Base-by-base conservation (phyloP, 2,329 filamentous ascomycete genomes). In the Eutypa lata region DNA sequence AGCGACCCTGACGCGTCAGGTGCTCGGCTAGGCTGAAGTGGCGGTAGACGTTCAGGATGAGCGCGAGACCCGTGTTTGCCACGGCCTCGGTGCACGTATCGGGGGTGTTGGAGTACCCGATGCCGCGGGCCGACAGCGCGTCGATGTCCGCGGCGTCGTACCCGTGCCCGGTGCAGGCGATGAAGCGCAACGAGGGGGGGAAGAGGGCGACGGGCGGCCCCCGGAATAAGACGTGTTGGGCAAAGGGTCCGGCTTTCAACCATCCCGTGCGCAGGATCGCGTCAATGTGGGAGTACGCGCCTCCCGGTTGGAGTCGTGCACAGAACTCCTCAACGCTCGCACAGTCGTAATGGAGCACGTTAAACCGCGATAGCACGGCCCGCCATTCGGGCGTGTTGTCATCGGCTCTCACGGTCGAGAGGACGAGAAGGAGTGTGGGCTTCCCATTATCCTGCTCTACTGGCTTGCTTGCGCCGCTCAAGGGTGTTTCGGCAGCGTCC, bases 191-290 rank as follows among this genome's bases (percentile, higher is more conserved):
- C 7, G 57, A 53, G 5, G 53, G 53, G 3, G 61, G 57, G 31
- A 60, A 64, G 21, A 51, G 54, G 7, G 48, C 55, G 14, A 64
- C 51, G 7, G 60, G 49, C 19, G 55, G 51, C 7, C 59, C 63
- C 33, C 54, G 56, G 56, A 63, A 70, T n/a, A 63, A 54, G 24
- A 48, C 52, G 53, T 68, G 66, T 7, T 57, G 48, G 35, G 64
- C 63, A 40, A 57, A 68, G 8, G 57, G 59, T 21, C 65, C 66
- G 26, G 61, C 63, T 53, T 69, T 68, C 31, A 63, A 59, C 67
- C 67, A 69, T 8, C 67, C 67, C 14, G 60, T 65, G 18, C 66
- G 61, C 18, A 68, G 47, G 28, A 69, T 68, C 45, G 65, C 67
- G 19, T 57, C 49, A 50, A 69, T 61, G 5, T 60, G 53, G 18